Base-by-base conservation (phyloP, 2,329 filamentous ascomycete genomes). In the Arthrobotrys sphaeroides region DNA sequence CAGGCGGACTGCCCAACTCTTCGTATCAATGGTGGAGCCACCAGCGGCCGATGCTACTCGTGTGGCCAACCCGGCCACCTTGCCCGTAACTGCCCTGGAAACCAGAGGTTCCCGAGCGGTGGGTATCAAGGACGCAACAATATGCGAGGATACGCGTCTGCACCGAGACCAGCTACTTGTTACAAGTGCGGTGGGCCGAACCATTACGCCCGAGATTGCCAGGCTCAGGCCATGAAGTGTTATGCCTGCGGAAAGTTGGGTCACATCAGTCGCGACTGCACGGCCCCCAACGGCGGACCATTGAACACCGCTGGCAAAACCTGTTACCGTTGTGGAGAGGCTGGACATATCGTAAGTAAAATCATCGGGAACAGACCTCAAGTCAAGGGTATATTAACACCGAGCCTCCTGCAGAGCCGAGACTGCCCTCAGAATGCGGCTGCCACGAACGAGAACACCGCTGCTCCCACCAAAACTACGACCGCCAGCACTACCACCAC, bases 1-100 rank as follows among this genome's bases (percentile, higher is more conserved):
- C 95, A 99, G 87, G 95, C 95, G 80, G 95, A 99, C 84, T 99
- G 95, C 88, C 95, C 95, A 81, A 98, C 95, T 77, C 89, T 99
- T 78, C 93, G 95, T 80, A 85, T 99, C 83, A 96, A 90, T 84
- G 94, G 91, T 79, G 84, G 87, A 75, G 91, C 90, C 80, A 90
- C 90, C 76, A 90, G 91, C 82, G 93, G 92, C 78, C 92, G 93
- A 80, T 99, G 95, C 90, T 99, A 99, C 85, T 95, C 92, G 85
- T 99, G 95, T 84, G 94, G 93, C 80, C 90, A 96, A 83, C 89
- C 91, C 77, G 95, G 95, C 73, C 95, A 99, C 84, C 87, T 98
- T 84, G 79, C 79, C 36, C 77, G 79, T 24, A 78, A 77, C 70
- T 80, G 79, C 83, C 91, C 92, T 69, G 88, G 88, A 80, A 47